Percentiles rank a stretch among this genome's conserved stretches.
Conservation (phyloP, 2,329 filamentous ascomycete genomes). For the Exophiala sp. region DNA sequence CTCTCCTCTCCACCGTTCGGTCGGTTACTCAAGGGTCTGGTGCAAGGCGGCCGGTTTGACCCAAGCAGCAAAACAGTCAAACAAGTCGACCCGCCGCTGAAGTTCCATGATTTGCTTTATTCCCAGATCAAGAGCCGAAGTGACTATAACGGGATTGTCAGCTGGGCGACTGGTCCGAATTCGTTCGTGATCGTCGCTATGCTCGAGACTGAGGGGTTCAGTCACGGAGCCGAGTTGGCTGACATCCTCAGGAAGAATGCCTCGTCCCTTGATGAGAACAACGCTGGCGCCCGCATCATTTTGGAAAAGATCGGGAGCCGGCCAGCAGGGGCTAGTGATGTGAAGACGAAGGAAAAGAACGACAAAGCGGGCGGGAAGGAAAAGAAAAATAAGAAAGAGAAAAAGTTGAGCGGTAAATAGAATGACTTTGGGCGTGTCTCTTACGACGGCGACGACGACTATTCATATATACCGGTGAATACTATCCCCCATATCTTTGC, state of each 20-base stretch:
- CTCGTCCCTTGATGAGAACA: slow-evolving; percentile 46
- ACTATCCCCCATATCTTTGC: too few relatives aligned
- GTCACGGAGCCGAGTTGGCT: slow-evolving; percentile 59
- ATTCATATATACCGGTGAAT: too few relatives aligned
- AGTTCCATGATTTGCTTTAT: slow-evolving; percentile 78
- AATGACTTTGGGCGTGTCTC: background rate
- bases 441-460: background rate
- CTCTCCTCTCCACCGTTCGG: slow-evolving; percentile 63
- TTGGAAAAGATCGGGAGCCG: slow-evolving; percentile 33
- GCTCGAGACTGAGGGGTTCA: slow-evolving; percentile 68
- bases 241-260: slow-evolving; percentile 59
- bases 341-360: slow-evolving; percentile 5
- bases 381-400: slow-evolving; percentile 4
- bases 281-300: slow-evolving; percentile 44
- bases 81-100: slow-evolving; percentile 66
- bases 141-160: slow-evolving; percentile 55
- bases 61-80: slow-evolving; percentile 60
- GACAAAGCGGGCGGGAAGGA: slow-evolving; percentile 5
- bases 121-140: slow-evolving; percentile 52
- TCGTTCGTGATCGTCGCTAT: slow-evolving; percentile 81
- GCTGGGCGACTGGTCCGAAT: slow-evolving; percentile 81
- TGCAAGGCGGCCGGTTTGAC: slow-evolving; percentile 84
- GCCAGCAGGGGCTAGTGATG: background rate
- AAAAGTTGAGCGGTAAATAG: background rate
- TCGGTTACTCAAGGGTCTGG: slow-evolving; percentile 83